Base-by-base conservation (phyloP, 306 rosid species). In the Prosopis cineraria region DNA sequence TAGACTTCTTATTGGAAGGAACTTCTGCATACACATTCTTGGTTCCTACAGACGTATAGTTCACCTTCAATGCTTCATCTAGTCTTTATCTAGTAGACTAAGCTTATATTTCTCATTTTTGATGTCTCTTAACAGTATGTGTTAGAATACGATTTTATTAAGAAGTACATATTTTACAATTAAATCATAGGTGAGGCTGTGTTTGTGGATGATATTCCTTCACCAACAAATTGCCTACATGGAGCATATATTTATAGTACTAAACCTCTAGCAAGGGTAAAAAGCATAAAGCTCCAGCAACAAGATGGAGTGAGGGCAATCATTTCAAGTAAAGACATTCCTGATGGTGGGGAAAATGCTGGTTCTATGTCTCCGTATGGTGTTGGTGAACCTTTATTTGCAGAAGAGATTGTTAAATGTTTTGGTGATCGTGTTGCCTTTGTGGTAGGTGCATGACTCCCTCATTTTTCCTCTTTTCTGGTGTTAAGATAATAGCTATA, bases 101-200 rank as follows among this genome's bases (percentile, higher is more conserved):
- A 8, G 27, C 29, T 8, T 60, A 16, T 56, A n/a, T 81, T 75
- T 70, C 66, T 71, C 37, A 20, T 74, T 52, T 80, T 65, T 58
- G 56, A 3, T 24, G 39, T 53, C 37, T 65, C 7, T 59, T 47
- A 58, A 67, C 59, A 60, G 37, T 66, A 45, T 1, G 1, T 62
- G 25, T 30, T 76, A 56, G 10, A 75, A 30, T 67, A 39, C 25
- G 36, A 56, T 64, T 65, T 45, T 73, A 36, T 81, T 81, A n/a
- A n/a, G 56, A 50, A 19, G 7, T 17, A 47, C 20, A 13, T 47
- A 1, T 47, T 47, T 53, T 76, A 66, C 69, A 55, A 62, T 77
- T 83, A n/a, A 40, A 85, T 65, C 74, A n/a, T 79, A 95, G 99
- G 99, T 27, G 99, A 95, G 85, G 98, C 99, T 83, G 85, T 95